Base-by-base conservation (phyloP, 495 filamentous ascomycete species). In the Xeromyces bisporus region DNA sequence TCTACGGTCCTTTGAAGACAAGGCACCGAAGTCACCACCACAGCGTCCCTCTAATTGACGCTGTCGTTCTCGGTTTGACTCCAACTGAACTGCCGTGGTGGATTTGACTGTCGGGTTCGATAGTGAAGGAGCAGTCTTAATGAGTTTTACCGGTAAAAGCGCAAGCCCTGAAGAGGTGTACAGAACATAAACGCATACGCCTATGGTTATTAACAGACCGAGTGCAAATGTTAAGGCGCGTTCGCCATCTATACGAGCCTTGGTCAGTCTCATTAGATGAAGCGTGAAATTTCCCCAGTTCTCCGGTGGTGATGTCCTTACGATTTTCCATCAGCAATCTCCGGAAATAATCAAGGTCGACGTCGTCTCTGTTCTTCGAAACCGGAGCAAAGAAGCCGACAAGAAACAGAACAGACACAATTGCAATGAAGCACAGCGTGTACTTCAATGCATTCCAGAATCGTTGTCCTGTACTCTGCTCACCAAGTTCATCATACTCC, bases 301-400 rank as follows among this genome's bases (percentile, higher is more conserved):
- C 7, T 13, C 31, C 5, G 2, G 6, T n/a, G 27, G 31, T 7
- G 20, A 32, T 27, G 29, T 17, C 52, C 73, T 53, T 53, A 79
- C 76, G 80, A 46, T 92, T 92, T 46, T 89, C 77, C 0, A 71
- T 55, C 23, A 96, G 60, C 15, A 96, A 57, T 16, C 69, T 67
- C 55, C 79, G 87, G 70, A 94, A 93, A 53, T 80, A 94, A 47
- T 93, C 89, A 33, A 93, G 60, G 28, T 91, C 77, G 36, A 71
- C 51, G 36, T 75, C 71, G 17, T 59, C 64, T 24, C 71, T 70
- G 18, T 50, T 46, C 15, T 68, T 68, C 7, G 80, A 71, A 6
- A 81, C 67, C 0, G 91, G 89, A 2, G 86, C 75, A 48, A 96
- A 93, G 58, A 94, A 91, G 3, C 89, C 89, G 32, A 93, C 69